These are phyloP conservation scores for Trichoderma sp. DNA, from an alignment of 2,329 filamentous ascomycete genomes.

Conservation along the genomic window DNA sequence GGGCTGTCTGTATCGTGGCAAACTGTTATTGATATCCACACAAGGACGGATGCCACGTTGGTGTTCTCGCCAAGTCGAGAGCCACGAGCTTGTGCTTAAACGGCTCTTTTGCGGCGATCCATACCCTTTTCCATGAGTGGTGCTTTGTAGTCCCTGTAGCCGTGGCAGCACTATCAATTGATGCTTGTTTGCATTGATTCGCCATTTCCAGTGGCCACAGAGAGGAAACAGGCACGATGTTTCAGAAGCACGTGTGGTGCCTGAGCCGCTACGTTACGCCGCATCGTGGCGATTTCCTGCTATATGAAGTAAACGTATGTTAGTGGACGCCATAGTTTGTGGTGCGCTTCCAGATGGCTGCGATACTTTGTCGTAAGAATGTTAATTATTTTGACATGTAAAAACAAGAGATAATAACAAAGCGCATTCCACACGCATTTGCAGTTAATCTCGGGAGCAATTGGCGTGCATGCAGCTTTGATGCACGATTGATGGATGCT, in stretches of 20 bases:
- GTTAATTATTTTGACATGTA: too few relatives aligned
- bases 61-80: not conserved
- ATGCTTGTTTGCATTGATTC: not conserved
- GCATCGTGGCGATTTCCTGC: not conserved
- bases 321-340: not conserved
- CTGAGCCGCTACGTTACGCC: not conserved
- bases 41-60: not conserved
- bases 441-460: not conserved
- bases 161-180: not conserved
- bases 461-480: not conserved
- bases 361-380: not conserved
- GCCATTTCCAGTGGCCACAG: not conserved
- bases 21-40: not conserved
- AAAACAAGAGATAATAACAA: too few relatives aligned
- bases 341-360: not conserved
- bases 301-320: not conserved
- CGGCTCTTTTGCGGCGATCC: not conserved
- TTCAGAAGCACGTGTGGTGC: conserved; percentile 2
- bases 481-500: not conserved
- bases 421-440: not conserved
- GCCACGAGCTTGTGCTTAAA: not conserved
- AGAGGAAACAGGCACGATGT: not conserved
- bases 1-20: not conserved
- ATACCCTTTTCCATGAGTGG: not conserved
- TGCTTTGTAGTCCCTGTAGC: not conserved